Evolutionary conservation across 139 green algal species (phyloP).

Genomic region (Pleodorina starrii): DNA sequence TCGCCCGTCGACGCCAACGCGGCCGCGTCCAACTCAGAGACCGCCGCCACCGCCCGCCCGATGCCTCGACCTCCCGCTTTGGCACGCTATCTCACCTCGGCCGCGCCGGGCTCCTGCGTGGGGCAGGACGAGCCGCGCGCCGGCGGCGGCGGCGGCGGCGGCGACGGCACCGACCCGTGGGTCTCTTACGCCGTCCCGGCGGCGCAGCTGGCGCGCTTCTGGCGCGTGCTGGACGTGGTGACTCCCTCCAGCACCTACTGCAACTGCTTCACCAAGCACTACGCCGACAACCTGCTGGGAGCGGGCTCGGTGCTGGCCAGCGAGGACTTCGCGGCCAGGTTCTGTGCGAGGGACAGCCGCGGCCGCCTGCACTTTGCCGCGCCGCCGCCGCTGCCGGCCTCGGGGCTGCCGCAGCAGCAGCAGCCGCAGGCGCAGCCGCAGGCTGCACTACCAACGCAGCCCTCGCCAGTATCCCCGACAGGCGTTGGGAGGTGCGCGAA

Average conservation of each 20-base stretch:
- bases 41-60: not conserved
- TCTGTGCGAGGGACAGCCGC: not conserved
- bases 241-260: not conserved
- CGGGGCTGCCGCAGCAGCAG: not conserved
- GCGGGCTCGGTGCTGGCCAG: constrained; percentile 39
- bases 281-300: constrained; percentile 20
- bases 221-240: constrained; percentile 37
- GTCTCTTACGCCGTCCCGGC: not conserved
- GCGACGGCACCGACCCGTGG: constrained; percentile 6
- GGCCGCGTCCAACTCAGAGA: no score
- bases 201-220: constrained; percentile 1
- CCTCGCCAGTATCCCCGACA: no score
- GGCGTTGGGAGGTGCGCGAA: not conserved
- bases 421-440: not conserved
- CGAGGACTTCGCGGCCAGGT: constrained; percentile 6
- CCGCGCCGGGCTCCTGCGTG: not conserved
- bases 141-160: constrained; percentile 36
- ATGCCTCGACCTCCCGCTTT: not conserved
- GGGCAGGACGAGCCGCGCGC: not conserved
- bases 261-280: constrained; percentile 51
- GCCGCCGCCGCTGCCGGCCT: constrained; percentile 6
- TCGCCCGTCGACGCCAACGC: no score
- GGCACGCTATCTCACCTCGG: not conserved
- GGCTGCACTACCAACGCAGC: no score
- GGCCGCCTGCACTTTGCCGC: constrained; percentile 17